Conservation (phyloP, 2,329 filamentous ascomycete species). For the Fusarium torulosum region DNA sequence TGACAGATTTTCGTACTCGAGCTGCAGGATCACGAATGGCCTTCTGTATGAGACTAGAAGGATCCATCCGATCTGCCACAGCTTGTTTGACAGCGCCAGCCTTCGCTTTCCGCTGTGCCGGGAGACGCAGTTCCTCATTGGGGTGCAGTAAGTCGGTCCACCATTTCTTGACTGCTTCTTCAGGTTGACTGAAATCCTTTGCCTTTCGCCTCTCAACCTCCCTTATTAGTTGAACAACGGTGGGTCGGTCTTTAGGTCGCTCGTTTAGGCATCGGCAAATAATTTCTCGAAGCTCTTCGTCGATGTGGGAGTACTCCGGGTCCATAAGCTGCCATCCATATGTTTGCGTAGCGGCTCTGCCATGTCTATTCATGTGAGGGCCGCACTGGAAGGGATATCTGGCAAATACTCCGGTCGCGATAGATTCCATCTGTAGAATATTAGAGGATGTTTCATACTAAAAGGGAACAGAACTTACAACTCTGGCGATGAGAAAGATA, state of each 20-base stretch:
- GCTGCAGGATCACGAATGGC: not conserved
- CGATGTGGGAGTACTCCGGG: constrained; percentile 23
- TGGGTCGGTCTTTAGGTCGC: constrained; percentile 46
- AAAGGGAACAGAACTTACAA: constrained; percentile 36
- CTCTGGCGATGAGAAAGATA: constrained; percentile 47
- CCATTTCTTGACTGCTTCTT: constrained; percentile 30
- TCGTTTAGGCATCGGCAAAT: constrained; percentile 47
- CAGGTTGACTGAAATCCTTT: constrained; percentile 31
- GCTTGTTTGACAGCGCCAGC: constrained; percentile 4
- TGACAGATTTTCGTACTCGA: not conserved
- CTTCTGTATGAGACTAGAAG: not conserved
- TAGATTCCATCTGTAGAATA: constrained; percentile 45
- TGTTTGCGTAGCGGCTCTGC: constrained; percentile 12
- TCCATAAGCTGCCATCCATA: constrained; percentile 44
- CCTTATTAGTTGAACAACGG: constrained; percentile 38
- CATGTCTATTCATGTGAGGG: constrained; percentile 1
- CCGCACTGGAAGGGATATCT: constrained; percentile 30
- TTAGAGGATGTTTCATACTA: constrained; percentile 14
- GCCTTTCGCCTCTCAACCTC: constrained; percentile 39
- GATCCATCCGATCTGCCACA: not conserved
- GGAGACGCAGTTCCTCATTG: not conserved
- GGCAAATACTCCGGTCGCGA: constrained; percentile 37
- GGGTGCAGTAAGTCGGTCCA: constrained; percentile 37
- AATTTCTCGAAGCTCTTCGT: constrained; percentile 40
- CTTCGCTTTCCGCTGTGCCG: not conserved